Evolutionary conservation across 257 asterid genomes (phyloP), one percentile per base, ranked within the genome.

Genomic region (Nicotiana noctiflora): DNA sequence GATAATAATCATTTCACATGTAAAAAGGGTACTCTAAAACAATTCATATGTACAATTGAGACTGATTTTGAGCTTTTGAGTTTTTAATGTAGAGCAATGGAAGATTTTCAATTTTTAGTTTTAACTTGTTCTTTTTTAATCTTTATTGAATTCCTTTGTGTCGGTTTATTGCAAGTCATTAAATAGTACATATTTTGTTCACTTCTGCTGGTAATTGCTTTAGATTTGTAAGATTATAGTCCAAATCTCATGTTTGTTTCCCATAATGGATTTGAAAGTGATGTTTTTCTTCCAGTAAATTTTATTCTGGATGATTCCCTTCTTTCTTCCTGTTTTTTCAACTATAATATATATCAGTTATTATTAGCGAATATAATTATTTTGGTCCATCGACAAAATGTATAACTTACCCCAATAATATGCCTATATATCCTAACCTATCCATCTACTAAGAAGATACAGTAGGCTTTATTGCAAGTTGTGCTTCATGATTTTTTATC

Each of bases 151-250:
- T 25, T 40, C 44, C 56, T 60, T 17, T 10, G 60, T 19, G 70
- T 86, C 17, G 72, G 9, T 84, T 72, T 40, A 65, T 80, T 81
- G 82, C 34, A 75, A 77, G 68, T 84, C 14, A 11, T 61, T 76
- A 40, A 40, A 80, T 83, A 61, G 37, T 61, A 61, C 34, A 61
- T 12, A 61, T 21, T 49, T 63, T 55, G 85, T 80, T 81, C 82
- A 67, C 82, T 68, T 83, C 27, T 70, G 56, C 64, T 53, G 74
- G 89, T 89, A 83, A 86, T 81, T 87, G 75, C 81, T 78, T 81
- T 83, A 79, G 85, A 74, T 64, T 81, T 83, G 68, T 76, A 76
- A 68, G 77, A 79, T 81, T 53, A 57, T 17, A 56, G 61, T 66
- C 3, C 27, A 61, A 4, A 61, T 61, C 8, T 60, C 66, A 11